phyloP scores from a whole-genome alignment of 1,139 yeast genomes.

The Pichia sp. region DNA sequence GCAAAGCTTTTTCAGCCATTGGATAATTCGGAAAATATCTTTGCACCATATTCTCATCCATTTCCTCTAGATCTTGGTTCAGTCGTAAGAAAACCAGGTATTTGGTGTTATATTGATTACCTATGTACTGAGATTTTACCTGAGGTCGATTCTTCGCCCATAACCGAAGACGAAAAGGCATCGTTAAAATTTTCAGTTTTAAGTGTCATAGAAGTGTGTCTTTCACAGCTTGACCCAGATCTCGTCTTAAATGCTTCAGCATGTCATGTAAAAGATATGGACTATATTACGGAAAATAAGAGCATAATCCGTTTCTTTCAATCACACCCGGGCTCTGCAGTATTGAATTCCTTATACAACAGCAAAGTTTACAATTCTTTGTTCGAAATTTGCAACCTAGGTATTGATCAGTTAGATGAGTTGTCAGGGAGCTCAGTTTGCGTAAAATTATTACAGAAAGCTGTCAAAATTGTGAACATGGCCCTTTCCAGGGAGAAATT shows the following conservation, averaged over 20 bases:
- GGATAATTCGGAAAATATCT: slow-evolving; percentile 30
- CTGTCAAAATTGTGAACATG: slow-evolving; percentile 45
- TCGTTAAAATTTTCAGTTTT: slow-evolving; percentile 53
- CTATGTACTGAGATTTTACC: slow-evolving; percentile 62
- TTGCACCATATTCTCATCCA: slow-evolving; percentile 42
- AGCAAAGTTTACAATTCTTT: slow-evolving; percentile 52
- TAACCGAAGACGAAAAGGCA: slow-evolving; percentile 36
- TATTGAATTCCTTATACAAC: slow-evolving; percentile 57
- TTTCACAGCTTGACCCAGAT: slow-evolving; percentile 61
- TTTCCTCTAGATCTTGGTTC: slow-evolving; percentile 66
- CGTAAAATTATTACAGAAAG: slow-evolving; percentile 34
- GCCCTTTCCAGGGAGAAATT: slow-evolving; percentile 51
- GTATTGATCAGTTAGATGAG: slow-evolving; percentile 51
- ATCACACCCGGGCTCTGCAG: slow-evolving; percentile 67
- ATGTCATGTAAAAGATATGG: slow-evolving; percentile 45
- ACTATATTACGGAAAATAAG: slow-evolving; percentile 42
- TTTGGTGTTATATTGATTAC: slow-evolving; percentile 79
- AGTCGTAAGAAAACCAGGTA: slow-evolving; percentile 58
- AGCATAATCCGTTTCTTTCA: slow-evolving; percentile 39
- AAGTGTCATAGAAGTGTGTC: slow-evolving; percentile 46
- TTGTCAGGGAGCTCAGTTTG: slow-evolving; percentile 35
- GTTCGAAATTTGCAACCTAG: slow-evolving; percentile 51
- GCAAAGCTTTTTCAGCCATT: slow-evolving; percentile 37
- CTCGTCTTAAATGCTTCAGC: slow-evolving; percentile 49
- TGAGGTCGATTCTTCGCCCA: slow-evolving; percentile 35